Evolutionary conservation across 768 basidiomycete species (phyloP).

Genomic region (Phlebiopsis flavidoalba): DNA sequence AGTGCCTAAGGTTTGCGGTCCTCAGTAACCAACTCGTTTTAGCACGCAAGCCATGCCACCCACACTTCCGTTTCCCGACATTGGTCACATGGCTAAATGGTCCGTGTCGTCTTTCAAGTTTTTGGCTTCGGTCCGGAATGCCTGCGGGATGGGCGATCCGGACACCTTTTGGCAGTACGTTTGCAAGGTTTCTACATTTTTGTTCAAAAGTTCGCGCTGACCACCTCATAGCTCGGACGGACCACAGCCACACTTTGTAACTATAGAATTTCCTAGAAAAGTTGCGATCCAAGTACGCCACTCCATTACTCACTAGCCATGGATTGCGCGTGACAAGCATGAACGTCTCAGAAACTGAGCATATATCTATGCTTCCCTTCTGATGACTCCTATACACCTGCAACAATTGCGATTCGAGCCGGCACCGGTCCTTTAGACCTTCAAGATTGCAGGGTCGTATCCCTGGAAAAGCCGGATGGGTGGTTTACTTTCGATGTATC

Average conservation of each 20-base stretch:
- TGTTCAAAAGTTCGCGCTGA: background rate
- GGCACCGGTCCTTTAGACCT: conserved; percentile 90
- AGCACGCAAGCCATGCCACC: conserved; percentile 42
- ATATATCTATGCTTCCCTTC: conserved; percentile 73
- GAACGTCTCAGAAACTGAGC: conserved; percentile 69
- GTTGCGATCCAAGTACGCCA: conserved; percentile 74
- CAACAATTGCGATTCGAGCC: conserved; percentile 83
- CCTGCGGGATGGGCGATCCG: conserved; percentile 78
- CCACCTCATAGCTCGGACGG: conserved; percentile 70
- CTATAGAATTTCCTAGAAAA: conserved; percentile 87
- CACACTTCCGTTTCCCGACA: conserved; percentile 68
- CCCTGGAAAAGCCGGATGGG: conserved; percentile 87
- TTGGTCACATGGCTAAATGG: conserved; percentile 89
- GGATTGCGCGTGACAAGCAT: background rate
- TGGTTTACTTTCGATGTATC: conserved; percentile 90
- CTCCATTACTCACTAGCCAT: background rate
- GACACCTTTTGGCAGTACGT: conserved; percentile 98
- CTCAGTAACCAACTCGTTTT: background rate
- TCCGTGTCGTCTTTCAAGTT: conserved; percentile 96
- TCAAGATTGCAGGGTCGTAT: conserved; percentile 84
- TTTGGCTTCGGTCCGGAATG: conserved; percentile 93
- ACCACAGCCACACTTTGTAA: conserved; percentile 95
- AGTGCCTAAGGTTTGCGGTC: too few species aligned
- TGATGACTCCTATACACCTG: conserved; percentile 97
- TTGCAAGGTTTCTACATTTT: background rate